phyloP scores from a whole-genome alignment of 345 rosid species.

The Arabis hirsuta region DNA sequence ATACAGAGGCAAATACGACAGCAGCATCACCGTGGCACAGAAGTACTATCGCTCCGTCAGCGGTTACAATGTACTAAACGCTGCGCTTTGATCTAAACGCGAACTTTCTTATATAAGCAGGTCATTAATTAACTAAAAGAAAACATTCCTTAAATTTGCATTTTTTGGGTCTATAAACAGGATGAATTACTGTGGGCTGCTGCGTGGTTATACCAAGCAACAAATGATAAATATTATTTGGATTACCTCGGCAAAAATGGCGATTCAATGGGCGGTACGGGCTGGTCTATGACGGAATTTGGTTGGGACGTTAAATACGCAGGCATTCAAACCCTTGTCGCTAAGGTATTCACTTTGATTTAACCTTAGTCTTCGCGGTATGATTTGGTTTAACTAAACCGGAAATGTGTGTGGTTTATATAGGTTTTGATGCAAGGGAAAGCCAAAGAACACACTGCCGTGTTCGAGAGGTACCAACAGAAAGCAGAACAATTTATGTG shows the following conservation, averaged over 20 bases:
- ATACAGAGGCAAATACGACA: slow-evolving; percentile 88
- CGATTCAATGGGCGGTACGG: slow-evolving; percentile 82
- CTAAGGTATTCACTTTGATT: slow-evolving; percentile 56
- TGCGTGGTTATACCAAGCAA: slow-evolving; percentile 86
- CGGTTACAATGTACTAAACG: slow-evolving; percentile 74
- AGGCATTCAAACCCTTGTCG: slow-evolving; percentile 86
- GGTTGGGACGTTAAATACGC: slow-evolving; percentile 95
- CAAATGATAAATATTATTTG: slow-evolving; percentile 66
- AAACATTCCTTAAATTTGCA: no score
- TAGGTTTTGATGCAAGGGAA: slow-evolving; percentile 90
- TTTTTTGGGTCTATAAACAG: slow-evolving; percentile 40
- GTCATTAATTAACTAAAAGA: no score
- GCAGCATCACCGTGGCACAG: slow-evolving; percentile 83
- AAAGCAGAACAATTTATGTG: slow-evolving; percentile 92
- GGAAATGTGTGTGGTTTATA: background rate
- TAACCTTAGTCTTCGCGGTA: no score
- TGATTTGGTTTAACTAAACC: slow-evolving; percentile 22
- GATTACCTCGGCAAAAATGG: slow-evolving; percentile 85
- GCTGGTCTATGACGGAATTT: slow-evolving; percentile 86
- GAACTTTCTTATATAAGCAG: no score
- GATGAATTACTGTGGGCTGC: slow-evolving; percentile 96
- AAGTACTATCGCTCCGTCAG: slow-evolving; percentile 84
- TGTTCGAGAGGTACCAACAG: slow-evolving; percentile 71
- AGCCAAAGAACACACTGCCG: slow-evolving; percentile 59
- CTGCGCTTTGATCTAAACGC: background rate